Conservation (phyloP, 2,329 filamentous ascomycete genomes). For the Trichoderma endophyticum region DNA sequence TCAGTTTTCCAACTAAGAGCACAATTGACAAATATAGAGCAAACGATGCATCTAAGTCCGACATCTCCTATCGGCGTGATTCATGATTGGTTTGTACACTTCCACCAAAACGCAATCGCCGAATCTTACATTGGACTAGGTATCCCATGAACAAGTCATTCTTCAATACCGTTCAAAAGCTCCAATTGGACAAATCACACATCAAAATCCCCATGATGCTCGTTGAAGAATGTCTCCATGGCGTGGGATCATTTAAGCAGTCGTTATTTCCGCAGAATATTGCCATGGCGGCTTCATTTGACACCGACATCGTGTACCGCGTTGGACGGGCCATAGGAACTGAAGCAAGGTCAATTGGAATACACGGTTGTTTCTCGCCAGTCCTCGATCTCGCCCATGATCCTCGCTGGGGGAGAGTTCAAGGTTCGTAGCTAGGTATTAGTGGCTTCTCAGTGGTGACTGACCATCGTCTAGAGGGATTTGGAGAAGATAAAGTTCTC, state of each 20-base stretch:
- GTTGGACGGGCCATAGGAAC: slow-evolving; percentile 17
- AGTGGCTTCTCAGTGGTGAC: neutral
- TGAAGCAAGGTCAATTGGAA: slow-evolving; percentile 10
- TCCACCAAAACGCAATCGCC: neutral
- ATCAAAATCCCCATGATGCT: slow-evolving; percentile 17
- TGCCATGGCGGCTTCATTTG: slow-evolving; percentile 14
- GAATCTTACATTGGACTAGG: neutral
- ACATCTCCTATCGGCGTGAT: slow-evolving; percentile 13
- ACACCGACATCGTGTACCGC: slow-evolving; percentile 12
- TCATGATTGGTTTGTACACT: slow-evolving; percentile 11
- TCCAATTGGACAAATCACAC: slow-evolving; percentile 13
- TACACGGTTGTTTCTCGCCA: slow-evolving; percentile 16
- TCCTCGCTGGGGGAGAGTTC: slow-evolving; percentile 14
- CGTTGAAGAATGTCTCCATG: slow-evolving; percentile 15
- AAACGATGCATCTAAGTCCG: slow-evolving; percentile 16
- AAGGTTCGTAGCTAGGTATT: neutral
- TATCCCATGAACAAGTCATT: slow-evolving; percentile 17
- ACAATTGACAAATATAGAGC: neutral
- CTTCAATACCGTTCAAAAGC: slow-evolving; percentile 10
- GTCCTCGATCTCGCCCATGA: slow-evolving; percentile 17
- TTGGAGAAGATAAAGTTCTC: slow-evolving; percentile 18
- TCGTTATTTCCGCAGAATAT: slow-evolving; percentile 16
- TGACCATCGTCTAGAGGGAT: neutral
- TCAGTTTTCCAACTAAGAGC: accelerated
- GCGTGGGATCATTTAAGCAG: slow-evolving; percentile 11